Conservation (phyloP, 176 grass and related monocot species). For the Aegilops umbellulata region DNA sequence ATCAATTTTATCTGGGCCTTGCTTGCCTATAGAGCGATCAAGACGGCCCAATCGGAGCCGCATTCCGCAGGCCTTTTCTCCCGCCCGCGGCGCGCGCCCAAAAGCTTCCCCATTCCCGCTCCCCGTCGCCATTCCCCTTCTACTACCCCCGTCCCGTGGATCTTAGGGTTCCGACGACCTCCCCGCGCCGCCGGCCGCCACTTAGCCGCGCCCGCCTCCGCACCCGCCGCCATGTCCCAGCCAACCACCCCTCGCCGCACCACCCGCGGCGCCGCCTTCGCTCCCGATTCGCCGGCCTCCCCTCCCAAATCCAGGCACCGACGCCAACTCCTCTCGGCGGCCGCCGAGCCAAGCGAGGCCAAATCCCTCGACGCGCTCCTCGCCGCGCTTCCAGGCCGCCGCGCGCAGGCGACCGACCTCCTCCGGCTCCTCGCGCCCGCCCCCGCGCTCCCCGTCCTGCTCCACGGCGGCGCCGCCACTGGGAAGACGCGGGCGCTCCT, state of each 20-base stretch:
- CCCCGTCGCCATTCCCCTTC: conserved; percentile 21
- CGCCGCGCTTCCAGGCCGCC: conserved; percentile 41
- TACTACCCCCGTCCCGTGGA: neutral
- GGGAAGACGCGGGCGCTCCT: conserved; percentile 79
- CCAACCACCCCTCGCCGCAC: conserved; percentile 42
- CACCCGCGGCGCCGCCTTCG: conserved; percentile 16
- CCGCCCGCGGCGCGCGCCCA: neutral
- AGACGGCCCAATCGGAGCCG: neutral
- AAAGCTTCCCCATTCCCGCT: conserved; percentile 20
- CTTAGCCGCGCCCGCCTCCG: neutral
- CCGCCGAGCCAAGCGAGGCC: neutral
- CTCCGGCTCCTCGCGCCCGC: conserved; percentile 63
- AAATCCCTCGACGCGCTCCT: conserved; percentile 12
- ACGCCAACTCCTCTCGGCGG: neutral
- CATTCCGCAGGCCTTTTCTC: neutral
- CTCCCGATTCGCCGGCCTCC: conserved; percentile 10
- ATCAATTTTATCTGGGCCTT: too few relatives aligned
- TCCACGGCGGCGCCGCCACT: conserved; percentile 63
- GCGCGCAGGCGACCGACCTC: conserved; percentile 61
- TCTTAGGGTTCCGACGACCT: conserved; percentile 33
- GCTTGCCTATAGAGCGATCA: too few relatives aligned
- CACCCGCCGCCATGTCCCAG: conserved; percentile 35
- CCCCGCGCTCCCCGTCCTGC: conserved; percentile 53
- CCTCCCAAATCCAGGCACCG: conserved; percentile 29
- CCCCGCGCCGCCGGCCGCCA: neutral